Conservation (phyloP, 2,329 filamentous ascomycete species). For the Cercospora brassicicola region DNA sequence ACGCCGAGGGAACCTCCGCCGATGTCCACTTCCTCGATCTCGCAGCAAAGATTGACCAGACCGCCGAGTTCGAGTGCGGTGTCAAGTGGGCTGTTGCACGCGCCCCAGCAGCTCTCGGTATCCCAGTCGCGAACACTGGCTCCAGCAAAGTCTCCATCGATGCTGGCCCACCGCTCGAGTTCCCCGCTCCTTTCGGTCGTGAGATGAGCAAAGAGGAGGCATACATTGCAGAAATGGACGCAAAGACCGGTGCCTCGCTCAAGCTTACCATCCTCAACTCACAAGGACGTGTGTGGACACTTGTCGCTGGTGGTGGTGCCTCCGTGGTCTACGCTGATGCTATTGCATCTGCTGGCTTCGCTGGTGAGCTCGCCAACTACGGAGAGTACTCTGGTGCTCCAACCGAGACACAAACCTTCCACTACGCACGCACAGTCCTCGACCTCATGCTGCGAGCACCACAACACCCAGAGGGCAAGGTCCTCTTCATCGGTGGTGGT, state of each 20-base stretch:
- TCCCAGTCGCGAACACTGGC: constrained; percentile 62
- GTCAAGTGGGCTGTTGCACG: constrained; percentile 98
- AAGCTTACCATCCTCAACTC: constrained; percentile 96
- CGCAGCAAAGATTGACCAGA: constrained; percentile 98
- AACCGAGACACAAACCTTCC: constrained; percentile 97
- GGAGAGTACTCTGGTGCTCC: constrained; percentile 99
- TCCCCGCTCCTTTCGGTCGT: constrained; percentile 97
- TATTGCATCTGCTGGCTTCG: constrained; percentile 93
- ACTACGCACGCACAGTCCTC: constrained; percentile 95
- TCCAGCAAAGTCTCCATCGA: constrained; percentile 86
- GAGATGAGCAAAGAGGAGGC: constrained; percentile 98
- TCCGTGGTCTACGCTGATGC: constrained; percentile 99
- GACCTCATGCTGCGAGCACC: constrained; percentile 97
- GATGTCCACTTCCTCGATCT: constrained; percentile 97
- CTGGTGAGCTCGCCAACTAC: constrained; percentile 97
- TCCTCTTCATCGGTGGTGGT: constrained; percentile 98
- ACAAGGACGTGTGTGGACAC: constrained; percentile 91
- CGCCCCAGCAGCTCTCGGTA: constrained; percentile 81
- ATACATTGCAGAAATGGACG: constrained; percentile 97
- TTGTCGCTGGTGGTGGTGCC: constrained; percentile 98
- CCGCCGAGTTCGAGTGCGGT: constrained; percentile 98
- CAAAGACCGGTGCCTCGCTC: constrained; percentile 97
- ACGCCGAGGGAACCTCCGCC: constrained; percentile 85
- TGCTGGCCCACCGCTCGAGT: constrained; percentile 96
- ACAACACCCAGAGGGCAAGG: constrained; percentile 83